Conservation (phyloP, 2,329 filamentous ascomycete genomes). For the Penicillium oxalicum region DNA sequence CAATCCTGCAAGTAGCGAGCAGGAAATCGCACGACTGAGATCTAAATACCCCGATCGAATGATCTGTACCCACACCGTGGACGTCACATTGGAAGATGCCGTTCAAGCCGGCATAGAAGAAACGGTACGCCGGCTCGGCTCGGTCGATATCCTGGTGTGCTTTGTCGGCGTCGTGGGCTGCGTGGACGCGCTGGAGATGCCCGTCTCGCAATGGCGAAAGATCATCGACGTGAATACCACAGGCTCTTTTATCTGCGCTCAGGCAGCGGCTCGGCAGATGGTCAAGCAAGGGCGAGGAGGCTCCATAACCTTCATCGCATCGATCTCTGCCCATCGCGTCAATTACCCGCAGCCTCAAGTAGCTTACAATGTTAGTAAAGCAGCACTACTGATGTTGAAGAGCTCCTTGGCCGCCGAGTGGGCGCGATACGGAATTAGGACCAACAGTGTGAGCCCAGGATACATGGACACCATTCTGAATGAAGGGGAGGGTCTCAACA, state of each 20-base stretch:
- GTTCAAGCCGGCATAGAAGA: constrained; percentile 19
- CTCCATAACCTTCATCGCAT: constrained; percentile 53
- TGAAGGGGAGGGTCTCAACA: constrained; percentile 54
- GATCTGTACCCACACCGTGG: constrained; percentile 49
- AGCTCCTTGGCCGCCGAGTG: constrained; percentile 66
- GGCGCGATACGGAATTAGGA: constrained; percentile 63
- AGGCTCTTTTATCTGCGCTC: constrained; percentile 63
- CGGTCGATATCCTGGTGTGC: constrained; percentile 53
- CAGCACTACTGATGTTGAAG: constrained; percentile 58
- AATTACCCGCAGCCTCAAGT: constrained; percentile 69
- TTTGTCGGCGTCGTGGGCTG: constrained; percentile 66
- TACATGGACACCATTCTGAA: constrained; percentile 76
- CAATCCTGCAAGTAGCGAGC: constrained; percentile 35
- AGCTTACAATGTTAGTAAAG: constrained; percentile 68
- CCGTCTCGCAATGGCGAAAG: constrained; percentile 53
- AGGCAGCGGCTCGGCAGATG: constrained; percentile 50
- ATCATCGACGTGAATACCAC: constrained; percentile 67
- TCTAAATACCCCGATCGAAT: constrained; percentile 50
- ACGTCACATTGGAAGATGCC: constrained; percentile 52
- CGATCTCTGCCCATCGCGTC: constrained; percentile 61
- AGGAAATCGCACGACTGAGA: constrained; percentile 44
- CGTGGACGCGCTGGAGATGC: constrained; percentile 55
- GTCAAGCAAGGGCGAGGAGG: constrained; percentile 42
- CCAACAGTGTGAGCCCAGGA: constrained; percentile 65
- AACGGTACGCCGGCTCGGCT: constrained; percentile 38